phyloP scores from a whole-genome alignment of 2,329 filamentous ascomycete species.

The Colletotrichum noveboracense region DNA sequence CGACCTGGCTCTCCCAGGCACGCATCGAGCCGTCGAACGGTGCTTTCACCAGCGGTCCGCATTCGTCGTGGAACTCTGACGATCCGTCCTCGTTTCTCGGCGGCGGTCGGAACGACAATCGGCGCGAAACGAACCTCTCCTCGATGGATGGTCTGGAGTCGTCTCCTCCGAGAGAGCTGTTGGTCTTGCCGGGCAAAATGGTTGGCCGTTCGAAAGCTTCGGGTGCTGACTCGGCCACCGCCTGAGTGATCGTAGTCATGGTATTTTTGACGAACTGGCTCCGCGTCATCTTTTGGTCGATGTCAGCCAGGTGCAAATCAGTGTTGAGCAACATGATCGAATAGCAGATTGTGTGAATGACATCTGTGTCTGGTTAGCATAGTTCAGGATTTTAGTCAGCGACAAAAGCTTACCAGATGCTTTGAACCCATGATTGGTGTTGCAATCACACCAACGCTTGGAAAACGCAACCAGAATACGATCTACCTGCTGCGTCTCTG shows the following conservation, averaged over 20 bases:
- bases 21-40: conserved; percentile 77
- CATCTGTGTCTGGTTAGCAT: conserved; percentile 62
- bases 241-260: conserved; percentile 83
- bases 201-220: conserved; percentile 67
- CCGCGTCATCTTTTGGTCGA: conserved; percentile 95
- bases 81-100: conserved; percentile 45
- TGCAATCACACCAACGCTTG: conserved; percentile 90
- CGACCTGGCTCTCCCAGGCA: conserved; percentile 88
- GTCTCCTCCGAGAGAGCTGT: conserved; percentile 30
- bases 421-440: conserved; percentile 92
- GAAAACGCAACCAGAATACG: conserved; percentile 91
- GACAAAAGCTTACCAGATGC: conserved; percentile 67
- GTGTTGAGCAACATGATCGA: conserved; percentile 95
- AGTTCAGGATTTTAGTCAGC: not conserved
- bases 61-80: conserved; percentile 52
- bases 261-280: conserved; percentile 97
- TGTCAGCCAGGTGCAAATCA: conserved; percentile 92
- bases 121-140: conserved; percentile 40
- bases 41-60: conserved; percentile 78
- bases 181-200: conserved; percentile 52
- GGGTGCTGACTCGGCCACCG: conserved; percentile 74
- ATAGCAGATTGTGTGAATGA: conserved; percentile 97
- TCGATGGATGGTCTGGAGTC: conserved; percentile 38
- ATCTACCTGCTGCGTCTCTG: conserved; percentile 96
- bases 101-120: conserved; percentile 57